phyloP scores from a whole-genome alignment of 805 yeast genomes.

The Kluyveromyces siamensis region DNA sequence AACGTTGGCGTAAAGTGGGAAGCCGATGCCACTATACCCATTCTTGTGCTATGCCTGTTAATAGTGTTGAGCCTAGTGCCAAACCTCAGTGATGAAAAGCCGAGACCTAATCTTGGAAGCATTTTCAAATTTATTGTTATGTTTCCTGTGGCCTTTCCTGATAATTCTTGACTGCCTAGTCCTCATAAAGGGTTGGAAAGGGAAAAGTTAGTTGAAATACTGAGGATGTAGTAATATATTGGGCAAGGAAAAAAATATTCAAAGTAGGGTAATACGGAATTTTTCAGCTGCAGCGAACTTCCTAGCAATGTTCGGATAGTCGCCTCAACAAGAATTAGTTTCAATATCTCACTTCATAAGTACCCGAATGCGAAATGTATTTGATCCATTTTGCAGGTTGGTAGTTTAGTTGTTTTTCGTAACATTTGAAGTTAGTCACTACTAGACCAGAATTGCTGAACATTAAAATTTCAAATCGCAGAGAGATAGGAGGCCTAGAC shows the following conservation, averaged over 20 bases:
- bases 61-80: too few relatives aligned
- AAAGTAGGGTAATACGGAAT: too few relatives aligned
- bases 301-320: background rate
- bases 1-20: background rate
- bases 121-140: too few relatives aligned
- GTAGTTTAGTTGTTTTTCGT: slow-evolving; percentile 46
- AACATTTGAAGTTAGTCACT: slow-evolving; percentile 63
- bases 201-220: too few relatives aligned
- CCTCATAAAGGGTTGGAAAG: too few relatives aligned
- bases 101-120: too few relatives aligned
- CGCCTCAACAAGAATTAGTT: background rate
- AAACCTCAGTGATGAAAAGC: too few relatives aligned
- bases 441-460: slow-evolving; percentile 68
- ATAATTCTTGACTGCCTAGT: too few relatives aligned
- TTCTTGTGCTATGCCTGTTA: background rate
- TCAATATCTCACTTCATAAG: slow-evolving; percentile 68
- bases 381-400: slow-evolving; percentile 82
- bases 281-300: too few relatives aligned
- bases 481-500: slow-evolving; percentile 68
- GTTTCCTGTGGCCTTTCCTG: too few relatives aligned
- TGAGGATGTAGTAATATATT: too few relatives aligned
- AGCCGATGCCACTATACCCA: background rate
- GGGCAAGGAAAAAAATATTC: too few relatives aligned
- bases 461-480: slow-evolving; percentile 63
- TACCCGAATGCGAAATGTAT: slow-evolving; percentile 66